Evolutionary conservation across 441 rosid species (phyloP), one percentile per base, ranked within the genome.

Genomic region (Croton setiger): DNA sequence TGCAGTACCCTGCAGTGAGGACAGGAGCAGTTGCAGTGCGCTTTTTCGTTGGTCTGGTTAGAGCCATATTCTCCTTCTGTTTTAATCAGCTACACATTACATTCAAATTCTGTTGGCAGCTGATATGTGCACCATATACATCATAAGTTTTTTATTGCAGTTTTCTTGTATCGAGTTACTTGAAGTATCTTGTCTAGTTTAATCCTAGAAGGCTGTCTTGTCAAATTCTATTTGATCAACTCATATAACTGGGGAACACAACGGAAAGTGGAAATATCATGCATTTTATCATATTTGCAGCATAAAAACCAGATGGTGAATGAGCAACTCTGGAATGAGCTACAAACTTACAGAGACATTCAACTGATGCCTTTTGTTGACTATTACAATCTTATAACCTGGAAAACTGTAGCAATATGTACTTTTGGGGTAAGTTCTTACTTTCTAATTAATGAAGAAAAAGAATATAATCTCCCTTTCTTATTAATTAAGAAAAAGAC

Each of bases 311-410:
- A 86, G 70, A 81, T 88, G 72, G 98, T 92, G 4, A 94, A 94
- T 76, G 82, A 84, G 76, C 93, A 94, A 78, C 96, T 94, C 12
- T 94, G 98, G 99, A 85, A 86, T 43, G 99, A 94, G 76, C 96
- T 94, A 58, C 71, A 67, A 47, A 92, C 88, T 8, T 88, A 92
- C 49, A 89, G 92, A 76, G 98, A 94, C 71, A 76, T 94, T 73
- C 98, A 92, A 81, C 80, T 92, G 70, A 84, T 94, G 98, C 99
- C 98, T 68, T 94, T 94, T 78, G 99, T 94, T 69, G 99, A 92
- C 73, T 92, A 94, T 81, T 94, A 94, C 79, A 88, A 81, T 81
- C 90, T 94, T 68, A 94, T 92, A 76, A 94, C 96, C 63, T 92
- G 93, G 97, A 94, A 94, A 83, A 92, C 97, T 72, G 72, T 94